Evolutionary conservation across 148 eudicot species (phyloP).

Genomic region (Vaccinium corymbosum): DNA sequence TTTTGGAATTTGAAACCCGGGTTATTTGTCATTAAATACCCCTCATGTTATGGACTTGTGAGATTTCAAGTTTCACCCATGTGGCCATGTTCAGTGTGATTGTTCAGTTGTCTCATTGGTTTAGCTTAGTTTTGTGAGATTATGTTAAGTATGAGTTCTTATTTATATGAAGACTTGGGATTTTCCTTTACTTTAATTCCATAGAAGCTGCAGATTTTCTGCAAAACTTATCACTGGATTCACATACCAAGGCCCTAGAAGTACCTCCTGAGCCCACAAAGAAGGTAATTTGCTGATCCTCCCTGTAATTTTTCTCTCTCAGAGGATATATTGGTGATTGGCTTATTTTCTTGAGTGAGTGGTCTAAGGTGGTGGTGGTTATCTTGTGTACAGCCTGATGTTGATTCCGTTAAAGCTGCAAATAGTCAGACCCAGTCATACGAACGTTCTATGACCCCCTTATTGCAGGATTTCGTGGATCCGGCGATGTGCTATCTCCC

Average conservation of each 20-base stretch:
- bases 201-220: conserved; percentile 56
- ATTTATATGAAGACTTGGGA: neutral
- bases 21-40: neutral
- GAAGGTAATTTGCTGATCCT: conserved; percentile 30
- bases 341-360: neutral
- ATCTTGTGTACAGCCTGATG: neutral
- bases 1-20: neutral
- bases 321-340: neutral
- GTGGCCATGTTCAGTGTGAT: neutral
- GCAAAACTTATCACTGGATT: conserved; percentile 52
- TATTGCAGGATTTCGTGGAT: neutral
- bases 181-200: conserved; percentile 23
- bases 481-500: conserved; percentile 11
- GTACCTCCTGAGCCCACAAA: conserved; percentile 31
- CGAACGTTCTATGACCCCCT: neutral
- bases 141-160: neutral
- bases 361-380: neutral
- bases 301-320: neutral
- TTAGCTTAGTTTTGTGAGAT: neutral
- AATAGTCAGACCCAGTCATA: neutral
- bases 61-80: neutral
- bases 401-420: neutral
- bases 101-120: neutral
- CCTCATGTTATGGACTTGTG: neutral
- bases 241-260: conserved; percentile 37